Base-by-base conservation (phyloP, 2,329 filamentous ascomycete genomes). In the Graphium sp. region DNA sequence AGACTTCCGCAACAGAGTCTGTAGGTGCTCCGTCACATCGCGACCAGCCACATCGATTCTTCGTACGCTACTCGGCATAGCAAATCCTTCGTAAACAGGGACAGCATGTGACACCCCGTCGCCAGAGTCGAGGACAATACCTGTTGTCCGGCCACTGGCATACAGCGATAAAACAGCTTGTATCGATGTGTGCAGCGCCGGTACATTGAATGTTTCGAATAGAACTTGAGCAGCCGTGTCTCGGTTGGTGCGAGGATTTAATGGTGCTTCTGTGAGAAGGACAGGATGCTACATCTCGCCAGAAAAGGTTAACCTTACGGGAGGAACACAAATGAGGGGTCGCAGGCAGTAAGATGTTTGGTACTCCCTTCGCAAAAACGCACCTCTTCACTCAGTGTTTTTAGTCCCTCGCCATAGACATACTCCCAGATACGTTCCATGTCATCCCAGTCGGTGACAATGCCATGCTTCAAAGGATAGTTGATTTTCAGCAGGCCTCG, bases 341-440 rank as follows among this genome's bases (percentile, higher is more conserved):
- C n/a, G n/a, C n/a, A n/a, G 2, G 16, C 26, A 28, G 7, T 10
- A 11, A 14, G 18, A 3, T 14, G 18, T 7, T 14, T 22, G 18
- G 26, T 18, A 12, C 22, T 10, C 4, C 8, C 18, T 28, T n/a
- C 30, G 20, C 12, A 25, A 28, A 13, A 7, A 37, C 49, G 20
- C 33, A 85, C 80, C 67, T 98, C 89, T 66, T 98, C 89, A 53
- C 85, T 94, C 48, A 94, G 65, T 28, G 87, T 93, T 62, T 94
- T 95, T 44, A 98, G 54, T 38, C 91, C 89, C 47, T 94, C 87
- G 33, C 81, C 81, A 51, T 95, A 98, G 30, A 98, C 84, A 47
- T 92, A 89, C 45, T 91, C 81, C 89, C 89, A 98, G 56, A 98
- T 98, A 58, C 83, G 75, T 62, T 98, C 89, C 89, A 98, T 98